Base-by-base conservation (phyloP, 768 basidiomycete genomes). In the Phanerochaete sordida region DNA sequence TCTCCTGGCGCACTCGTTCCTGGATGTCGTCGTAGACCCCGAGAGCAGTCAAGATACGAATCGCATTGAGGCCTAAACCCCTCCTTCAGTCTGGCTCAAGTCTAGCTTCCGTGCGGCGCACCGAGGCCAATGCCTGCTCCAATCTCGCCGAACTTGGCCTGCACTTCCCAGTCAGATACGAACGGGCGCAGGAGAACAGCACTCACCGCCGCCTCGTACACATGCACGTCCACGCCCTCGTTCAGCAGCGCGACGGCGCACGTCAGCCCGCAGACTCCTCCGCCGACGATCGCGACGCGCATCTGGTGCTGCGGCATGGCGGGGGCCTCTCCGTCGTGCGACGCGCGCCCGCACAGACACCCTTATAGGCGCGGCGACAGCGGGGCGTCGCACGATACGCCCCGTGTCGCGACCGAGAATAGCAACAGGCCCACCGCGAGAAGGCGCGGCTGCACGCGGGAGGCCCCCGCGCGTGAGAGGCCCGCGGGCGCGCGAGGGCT, bases 81-180 rank as follows among this genome's bases (percentile, higher is more conserved):
- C 15, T 15, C 13, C 21, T 11, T 39, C 27, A 21, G 37, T 44
- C 19, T n/a, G n/a, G n/a, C n/a, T n/a, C n/a, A n/a, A n/a, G n/a
- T n/a, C n/a, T n/a, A n/a, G n/a, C n/a, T n/a, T n/a, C n/a, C n/a
- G n/a, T n/a, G n/a, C 21, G 39, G 7, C 55, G 33, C 31, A 44
- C 60, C 60, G 16, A 56, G 35, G 19, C 60, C 60, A 1, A 61
- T 23, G 11, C 60, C 60, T 37, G 54, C 60, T 19, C 60, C 60
- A 30, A 61, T 56, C 28, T 61, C 60, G 16, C 48, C 53, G 23
- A 61, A 61, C 48, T 61, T 61, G 26, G 54, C 33, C 60, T 61
- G 24, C 37, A 46, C 28, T 23, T 23, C n/a, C 8, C 28, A 49
- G 13, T 13, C n/a, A 28, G 33, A 19, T 21, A 51, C 31, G 1